Base-by-base conservation (phyloP, 1,139 yeast species). In the Hyphopichia wangnamkhiaoensis region DNA sequence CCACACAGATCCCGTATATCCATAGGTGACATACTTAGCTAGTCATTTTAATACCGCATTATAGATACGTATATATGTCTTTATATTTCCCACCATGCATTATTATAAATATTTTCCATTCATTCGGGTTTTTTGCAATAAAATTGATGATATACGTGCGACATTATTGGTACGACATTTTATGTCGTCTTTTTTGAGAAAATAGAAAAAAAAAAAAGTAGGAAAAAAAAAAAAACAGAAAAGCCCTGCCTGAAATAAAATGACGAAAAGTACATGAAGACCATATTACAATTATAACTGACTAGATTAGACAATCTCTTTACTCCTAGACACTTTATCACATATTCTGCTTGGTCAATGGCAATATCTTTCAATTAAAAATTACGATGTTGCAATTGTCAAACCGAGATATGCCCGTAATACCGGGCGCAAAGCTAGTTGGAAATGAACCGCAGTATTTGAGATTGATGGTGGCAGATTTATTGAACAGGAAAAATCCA, bases 381-480 rank as follows among this genome's bases (percentile, higher is more conserved):
- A 23, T 12, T 16, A 19, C 19, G 12, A 68, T 68, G 73, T 59
- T 69, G 33, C 65, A 64, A 37, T 58, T 71, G 38, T 68, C 68
- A 47, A 81, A 79, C 33, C 71, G 91, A 56, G 79, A 79, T 33
- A 80, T 87, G 49, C 96, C 96, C 12, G 80, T 74, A 37, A 85
- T 91, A 34, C 97, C 97, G 2, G 98, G 98, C 16, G 77, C 77
- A 10, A 68, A 74, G 43, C 85, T 89, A 47, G 85, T 91, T 4
- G 83, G 82, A 1, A 80, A 79, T 35, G 86, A 86, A 20, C 79
- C 87, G 0, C 76, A 75, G 31, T 90, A 80, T 43, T 71, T 91
- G 40, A 79, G 82, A 54, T 71, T 74, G 39, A 80, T 83, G 68
- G 84, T 91, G 9, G 84, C 91, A 13, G 80, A 78, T 39, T 71